A percentile compares a stretch with the other conserved stretches of the same genome.
phyloP scores from a whole-genome alignment of 768 basidiomycete genomes.

The Ephemerocybe angulata region DNA sequence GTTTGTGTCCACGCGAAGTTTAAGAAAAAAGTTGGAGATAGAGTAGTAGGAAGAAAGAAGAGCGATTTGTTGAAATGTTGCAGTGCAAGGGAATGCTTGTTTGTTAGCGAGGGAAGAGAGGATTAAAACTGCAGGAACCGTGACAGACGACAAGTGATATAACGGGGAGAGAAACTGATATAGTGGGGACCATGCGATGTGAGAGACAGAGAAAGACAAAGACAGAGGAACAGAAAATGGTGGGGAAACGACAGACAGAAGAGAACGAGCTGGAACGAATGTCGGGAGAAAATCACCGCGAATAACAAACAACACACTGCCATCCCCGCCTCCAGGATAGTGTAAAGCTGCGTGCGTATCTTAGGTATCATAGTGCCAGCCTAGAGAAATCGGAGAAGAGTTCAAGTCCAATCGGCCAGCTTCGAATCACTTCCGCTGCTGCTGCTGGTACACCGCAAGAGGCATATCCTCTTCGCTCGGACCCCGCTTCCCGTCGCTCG shows the following conservation, averaged over 20 bases:
- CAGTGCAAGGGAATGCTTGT: too few species aligned
- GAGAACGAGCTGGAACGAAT: neutral
- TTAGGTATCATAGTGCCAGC: neutral
- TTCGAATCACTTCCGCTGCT: conserved; percentile 49
- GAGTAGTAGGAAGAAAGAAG: neutral
- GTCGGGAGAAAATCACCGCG: neutral
- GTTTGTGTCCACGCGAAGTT: neutral
- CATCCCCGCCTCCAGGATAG: conserved; percentile 1
- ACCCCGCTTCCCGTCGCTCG: conserved; percentile 19
- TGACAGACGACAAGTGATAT: neutral
- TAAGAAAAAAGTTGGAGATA: neutral
- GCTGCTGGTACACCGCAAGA: conserved; percentile 76
- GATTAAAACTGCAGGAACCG: neutral
- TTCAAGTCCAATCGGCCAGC: neutral
- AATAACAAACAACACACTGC: neutral
- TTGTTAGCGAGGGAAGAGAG: neutral
- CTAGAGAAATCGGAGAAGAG: neutral
- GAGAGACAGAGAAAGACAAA: neutral
- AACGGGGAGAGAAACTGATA: neutral
- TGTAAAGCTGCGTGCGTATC: neutral
- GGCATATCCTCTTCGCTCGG: conserved; percentile 70
- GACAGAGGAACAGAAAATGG: neutral
- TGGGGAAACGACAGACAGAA: neutral
- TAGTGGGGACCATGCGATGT: neutral
- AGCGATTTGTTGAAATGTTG: too few species aligned